phyloP scores from a whole-genome alignment of 2,329 filamentous ascomycete species.

The Aureobasidium namibiae region DNA sequence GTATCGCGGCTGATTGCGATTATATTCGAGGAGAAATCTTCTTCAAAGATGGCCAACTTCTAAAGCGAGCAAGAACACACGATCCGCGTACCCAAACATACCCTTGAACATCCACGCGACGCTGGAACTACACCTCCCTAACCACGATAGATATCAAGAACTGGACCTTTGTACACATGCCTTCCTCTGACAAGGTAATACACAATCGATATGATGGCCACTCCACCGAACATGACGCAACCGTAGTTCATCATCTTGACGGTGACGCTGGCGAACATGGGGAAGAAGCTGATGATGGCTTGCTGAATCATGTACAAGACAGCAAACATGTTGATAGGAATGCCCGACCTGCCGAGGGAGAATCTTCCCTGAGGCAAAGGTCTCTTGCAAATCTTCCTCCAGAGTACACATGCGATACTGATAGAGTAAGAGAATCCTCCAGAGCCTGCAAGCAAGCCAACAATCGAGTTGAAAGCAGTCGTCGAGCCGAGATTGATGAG shows the following conservation, averaged over 20 bases:
- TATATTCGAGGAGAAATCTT: background rate
- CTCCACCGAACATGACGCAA: slow-evolving; percentile 17
- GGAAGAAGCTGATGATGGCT: slow-evolving; percentile 6
- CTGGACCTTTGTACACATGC: slow-evolving; percentile 18
- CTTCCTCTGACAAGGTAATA: slow-evolving; percentile 14
- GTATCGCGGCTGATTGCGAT: background rate
- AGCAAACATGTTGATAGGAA: slow-evolving; percentile 21
- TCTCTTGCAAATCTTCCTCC: background rate
- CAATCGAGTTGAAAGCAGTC: slow-evolving; percentile 35
- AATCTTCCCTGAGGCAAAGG: slow-evolving; percentile 18
- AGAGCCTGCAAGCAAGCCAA: slow-evolving; percentile 31
- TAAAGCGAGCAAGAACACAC: background rate
- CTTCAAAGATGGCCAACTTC: background rate
- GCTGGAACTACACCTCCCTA: background rate
- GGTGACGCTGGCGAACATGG: slow-evolving; percentile 19
- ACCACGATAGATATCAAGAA: slow-evolving; percentile 5
- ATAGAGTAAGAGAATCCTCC: slow-evolving; percentile 34
- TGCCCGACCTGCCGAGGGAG: slow-evolving; percentile 19
- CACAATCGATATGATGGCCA: slow-evolving; percentile 15
- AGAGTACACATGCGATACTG: slow-evolving; percentile 26
- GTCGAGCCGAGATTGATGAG: slow-evolving; percentile 29
- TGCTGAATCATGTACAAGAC: slow-evolving; percentile 21
- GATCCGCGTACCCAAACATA: background rate
- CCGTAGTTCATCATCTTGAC: slow-evolving; percentile 18
- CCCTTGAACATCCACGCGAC: background rate